phyloP scores from a whole-genome alignment of 2,329 filamentous ascomycete species.

The Pyrenophora tritici-repentis region DNA sequence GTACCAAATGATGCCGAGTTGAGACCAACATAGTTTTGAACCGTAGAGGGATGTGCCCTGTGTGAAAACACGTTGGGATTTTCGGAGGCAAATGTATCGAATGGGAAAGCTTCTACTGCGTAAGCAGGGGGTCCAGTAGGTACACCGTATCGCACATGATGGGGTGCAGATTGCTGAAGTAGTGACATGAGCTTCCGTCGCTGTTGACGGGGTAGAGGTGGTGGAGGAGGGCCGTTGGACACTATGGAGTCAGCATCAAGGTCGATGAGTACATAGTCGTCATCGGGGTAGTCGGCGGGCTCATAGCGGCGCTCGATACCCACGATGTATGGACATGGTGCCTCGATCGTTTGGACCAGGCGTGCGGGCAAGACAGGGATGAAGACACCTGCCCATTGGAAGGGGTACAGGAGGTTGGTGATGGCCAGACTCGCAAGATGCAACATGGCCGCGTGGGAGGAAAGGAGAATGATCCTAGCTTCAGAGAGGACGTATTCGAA shows the following conservation, averaged over 20 bases:
- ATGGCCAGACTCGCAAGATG: slow-evolving; percentile 91
- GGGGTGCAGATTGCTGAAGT: slow-evolving; percentile 86
- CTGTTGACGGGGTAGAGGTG: slow-evolving; percentile 81
- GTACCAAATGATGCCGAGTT: slow-evolving; percentile 88
- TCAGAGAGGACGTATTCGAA: slow-evolving; percentile 94
- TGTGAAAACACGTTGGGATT: slow-evolving; percentile 79
- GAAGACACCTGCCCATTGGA: slow-evolving; percentile 92
- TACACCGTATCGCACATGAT: slow-evolving; percentile 85
- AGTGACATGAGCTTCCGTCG: slow-evolving; percentile 87
- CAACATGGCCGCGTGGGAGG: slow-evolving; percentile 94
- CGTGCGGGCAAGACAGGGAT: slow-evolving; percentile 89
- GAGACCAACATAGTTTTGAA: slow-evolving; percentile 85
- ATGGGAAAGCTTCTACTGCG: slow-evolving; percentile 89
- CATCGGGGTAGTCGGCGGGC: slow-evolving; percentile 81
- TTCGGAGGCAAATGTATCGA: slow-evolving; percentile 87
- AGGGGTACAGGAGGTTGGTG: slow-evolving; percentile 80
- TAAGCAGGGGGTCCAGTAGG: slow-evolving; percentile 88
- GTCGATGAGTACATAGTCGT: slow-evolving; percentile 94
- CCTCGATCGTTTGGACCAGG: slow-evolving; percentile 86
- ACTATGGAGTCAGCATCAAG: slow-evolving; percentile 90
- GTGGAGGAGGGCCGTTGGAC: slow-evolving; percentile 75
- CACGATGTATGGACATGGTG: slow-evolving; percentile 95
- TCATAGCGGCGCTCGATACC: slow-evolving; percentile 94
- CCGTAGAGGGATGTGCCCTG: slow-evolving; percentile 68
- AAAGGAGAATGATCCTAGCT: slow-evolving; percentile 93